Evolutionary conservation across 2,329 filamentous ascomycete genomes (phyloP).

Genomic region (Phaeosphaeria sp.): DNA sequence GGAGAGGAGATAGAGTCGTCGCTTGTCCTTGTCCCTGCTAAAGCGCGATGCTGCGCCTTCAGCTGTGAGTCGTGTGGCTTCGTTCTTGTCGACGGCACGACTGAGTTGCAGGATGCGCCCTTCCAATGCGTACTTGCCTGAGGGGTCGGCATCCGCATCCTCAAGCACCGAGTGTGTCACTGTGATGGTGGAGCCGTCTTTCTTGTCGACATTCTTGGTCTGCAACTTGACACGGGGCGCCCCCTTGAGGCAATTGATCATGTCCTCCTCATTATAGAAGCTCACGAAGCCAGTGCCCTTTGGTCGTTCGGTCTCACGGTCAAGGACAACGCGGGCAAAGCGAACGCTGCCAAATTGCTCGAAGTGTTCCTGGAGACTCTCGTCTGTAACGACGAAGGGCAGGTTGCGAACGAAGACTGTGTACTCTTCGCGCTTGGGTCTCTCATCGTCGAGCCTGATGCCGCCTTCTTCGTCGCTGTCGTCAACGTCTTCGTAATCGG

Average conservation of each 20-base stretch:
- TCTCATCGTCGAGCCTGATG: conserved; percentile 31
- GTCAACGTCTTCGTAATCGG: conserved; percentile 48
- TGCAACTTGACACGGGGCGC: conserved; percentile 65
- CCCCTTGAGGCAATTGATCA: conserved; percentile 74
- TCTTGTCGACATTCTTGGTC: conserved; percentile 42
- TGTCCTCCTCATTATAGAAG: conserved; percentile 81
- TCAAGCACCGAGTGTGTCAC: conserved; percentile 78
- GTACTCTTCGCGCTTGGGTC: conserved; percentile 66
- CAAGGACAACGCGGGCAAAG: conserved; percentile 91
- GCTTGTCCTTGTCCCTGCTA: conserved; percentile 82
- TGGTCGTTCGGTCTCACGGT: conserved; percentile 82
- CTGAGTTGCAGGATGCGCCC: conserved; percentile 86
- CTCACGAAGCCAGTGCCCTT: conserved; percentile 95
- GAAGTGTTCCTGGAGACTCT: conserved; percentile 84
- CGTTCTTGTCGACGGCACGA: conserved; percentile 81
- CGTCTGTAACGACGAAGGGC: conserved; percentile 86
- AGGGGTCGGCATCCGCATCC: conserved; percentile 80
- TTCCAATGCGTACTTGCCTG: conserved; percentile 87
- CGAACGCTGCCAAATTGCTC: conserved; percentile 84
- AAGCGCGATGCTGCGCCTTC: conserved; percentile 69
- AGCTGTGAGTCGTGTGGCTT: conserved; percentile 78
- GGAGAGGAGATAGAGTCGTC: conserved; percentile 83
- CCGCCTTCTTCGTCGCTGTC: conserved; percentile 51
- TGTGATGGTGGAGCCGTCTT: conserved; percentile 44
- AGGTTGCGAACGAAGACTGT: conserved; percentile 95